A percentile compares a stretch with the other conserved stretches of the same genome.
Evolutionary conservation across 306 rosid genomes (phyloP).

Genomic region (Oemleria cerasiformis): DNA sequence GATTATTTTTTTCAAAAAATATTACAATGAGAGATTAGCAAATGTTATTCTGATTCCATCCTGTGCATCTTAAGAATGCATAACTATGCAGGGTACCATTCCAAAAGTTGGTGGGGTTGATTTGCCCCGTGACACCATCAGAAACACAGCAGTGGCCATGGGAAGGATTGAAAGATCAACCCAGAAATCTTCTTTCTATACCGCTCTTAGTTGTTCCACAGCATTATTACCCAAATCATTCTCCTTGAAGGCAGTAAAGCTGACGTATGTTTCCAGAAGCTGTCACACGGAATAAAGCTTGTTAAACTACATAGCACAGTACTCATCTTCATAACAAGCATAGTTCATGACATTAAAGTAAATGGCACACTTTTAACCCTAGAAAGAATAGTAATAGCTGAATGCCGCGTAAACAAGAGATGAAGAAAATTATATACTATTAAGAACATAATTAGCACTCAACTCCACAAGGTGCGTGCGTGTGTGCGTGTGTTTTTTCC

Average conservation of each 20-base stretch:
- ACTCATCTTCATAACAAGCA: conserved; percentile 1
- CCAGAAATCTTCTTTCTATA: conserved; percentile 44
- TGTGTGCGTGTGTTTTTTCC: background rate
- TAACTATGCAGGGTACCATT: conserved; percentile 32
- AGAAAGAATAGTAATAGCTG: background rate
- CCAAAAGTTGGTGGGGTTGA: conserved; percentile 38
- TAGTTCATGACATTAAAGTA: background rate
- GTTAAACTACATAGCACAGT: background rate
- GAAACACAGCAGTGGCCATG: conserved; percentile 46
- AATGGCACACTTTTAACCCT: background rate
- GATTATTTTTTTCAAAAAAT: conserved; percentile 28
- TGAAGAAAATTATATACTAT: background rate
- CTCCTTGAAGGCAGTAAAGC: conserved; percentile 96
- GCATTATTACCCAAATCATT: conserved; percentile 42
- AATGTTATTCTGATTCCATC: conserved; percentile 43
- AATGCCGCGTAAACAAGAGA: background rate
- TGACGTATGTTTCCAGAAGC: conserved; percentile 98
- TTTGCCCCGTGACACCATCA: conserved; percentile 39
- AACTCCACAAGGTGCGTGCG: background rate
- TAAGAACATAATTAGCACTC: background rate
- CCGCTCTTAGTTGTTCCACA: conserved; percentile 34
- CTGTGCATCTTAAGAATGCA: conserved; percentile 53
- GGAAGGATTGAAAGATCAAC: conserved; percentile 40
- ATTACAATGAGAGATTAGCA: conserved; percentile 80
- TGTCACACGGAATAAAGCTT: conserved; percentile 33